Evolutionary conservation across 192 early-diverging fungal species (phyloP), one percentile per base, ranked within the genome.

Genomic region (Cladochytrium replicatum): DNA sequence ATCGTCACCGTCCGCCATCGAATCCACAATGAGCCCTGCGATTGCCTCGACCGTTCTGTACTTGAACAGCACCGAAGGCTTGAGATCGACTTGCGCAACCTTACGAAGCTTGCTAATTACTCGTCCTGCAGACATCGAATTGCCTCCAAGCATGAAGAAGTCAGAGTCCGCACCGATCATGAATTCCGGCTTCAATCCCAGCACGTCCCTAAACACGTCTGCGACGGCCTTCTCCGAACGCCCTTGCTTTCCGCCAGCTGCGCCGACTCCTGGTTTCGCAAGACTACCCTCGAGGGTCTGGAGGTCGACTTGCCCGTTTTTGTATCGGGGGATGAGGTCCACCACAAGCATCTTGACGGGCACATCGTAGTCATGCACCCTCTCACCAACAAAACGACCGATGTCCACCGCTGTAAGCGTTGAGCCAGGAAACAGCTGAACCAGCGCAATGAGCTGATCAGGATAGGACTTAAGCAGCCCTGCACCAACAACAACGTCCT

Each of bases 131-230:
- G 63, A 54, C 40, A 71, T 34, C 24, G 63, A 66, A 40, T 58
- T 51, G 15, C 69, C 69, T 26, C 69, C 69, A 6, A 54, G 27
- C 34, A 65, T 58, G 54, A 71, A 71, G 51, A 71, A 71, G 46
- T 71, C 69, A 25, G 55, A 46, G 17, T 32, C 52, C 29, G 45
- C 54, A 30, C 52, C 28, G 26, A 60, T 48, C 24, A 44, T 57
- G n/a, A 71, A 53, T 13, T 63, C 60, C 6, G 41, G 46, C 26
- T 43, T 45, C 41, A 63, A 64, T 19, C 58, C 44, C 15, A 34
- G 31, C 6, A 56, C 32, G 13, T 67, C 48, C 15, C 27, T 29
- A 19, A 41, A 41, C 52, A 27, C 43, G 19, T 29, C 32, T 29
- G 46, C 30, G 32, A 43, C 57, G 48, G 24, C 57, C 44, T 25